phyloP scores from a whole-genome alignment of 805 yeast genomes.

The Nakazawaea anatomiae region DNA sequence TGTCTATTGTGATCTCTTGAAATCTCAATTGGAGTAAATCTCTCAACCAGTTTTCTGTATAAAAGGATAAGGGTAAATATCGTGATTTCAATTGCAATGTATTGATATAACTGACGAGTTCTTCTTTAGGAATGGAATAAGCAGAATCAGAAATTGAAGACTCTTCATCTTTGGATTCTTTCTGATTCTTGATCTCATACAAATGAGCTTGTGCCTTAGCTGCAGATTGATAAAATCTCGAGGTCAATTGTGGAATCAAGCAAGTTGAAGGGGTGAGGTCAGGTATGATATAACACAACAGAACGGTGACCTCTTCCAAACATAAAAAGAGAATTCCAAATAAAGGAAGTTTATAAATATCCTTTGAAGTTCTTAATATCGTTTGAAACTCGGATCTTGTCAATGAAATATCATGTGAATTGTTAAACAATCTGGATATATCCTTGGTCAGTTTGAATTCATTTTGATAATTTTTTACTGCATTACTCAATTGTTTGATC shows the following conservation, averaged over 20 bases:
- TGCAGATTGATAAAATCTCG: constrained; percentile 29
- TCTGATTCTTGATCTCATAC: neutral
- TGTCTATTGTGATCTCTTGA: constrained; percentile 47
- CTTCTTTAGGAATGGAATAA: constrained; percentile 34
- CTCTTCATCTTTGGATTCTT: neutral
- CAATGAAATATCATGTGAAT: constrained; percentile 13
- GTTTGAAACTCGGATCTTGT: constrained; percentile 42
- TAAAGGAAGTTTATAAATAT: constrained; percentile 48
- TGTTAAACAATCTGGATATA: constrained; percentile 8
- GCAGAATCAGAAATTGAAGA: constrained; percentile 36
- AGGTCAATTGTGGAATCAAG: constrained; percentile 40
- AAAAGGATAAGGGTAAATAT: constrained; percentile 33
- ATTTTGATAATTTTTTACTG: constrained; percentile 18
- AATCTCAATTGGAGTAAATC: constrained; percentile 29
- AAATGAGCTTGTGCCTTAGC: constrained; percentile 18
- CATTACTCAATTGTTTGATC: constrained; percentile 20
- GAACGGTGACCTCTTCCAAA: constrained; percentile 52
- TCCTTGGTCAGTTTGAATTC: constrained; percentile 9
- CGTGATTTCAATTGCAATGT: constrained; percentile 32
- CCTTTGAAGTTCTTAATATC: constrained; percentile 42
- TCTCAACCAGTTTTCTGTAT: constrained; percentile 32
- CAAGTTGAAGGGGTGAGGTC: constrained; percentile 59
- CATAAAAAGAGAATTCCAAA: constrained; percentile 50
- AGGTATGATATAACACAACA: constrained; percentile 47
- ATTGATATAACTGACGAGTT: constrained; percentile 30